Base-by-base conservation (phyloP, 2,329 filamentous ascomycete species). In the Fusarium pseudocircinatum region DNA sequence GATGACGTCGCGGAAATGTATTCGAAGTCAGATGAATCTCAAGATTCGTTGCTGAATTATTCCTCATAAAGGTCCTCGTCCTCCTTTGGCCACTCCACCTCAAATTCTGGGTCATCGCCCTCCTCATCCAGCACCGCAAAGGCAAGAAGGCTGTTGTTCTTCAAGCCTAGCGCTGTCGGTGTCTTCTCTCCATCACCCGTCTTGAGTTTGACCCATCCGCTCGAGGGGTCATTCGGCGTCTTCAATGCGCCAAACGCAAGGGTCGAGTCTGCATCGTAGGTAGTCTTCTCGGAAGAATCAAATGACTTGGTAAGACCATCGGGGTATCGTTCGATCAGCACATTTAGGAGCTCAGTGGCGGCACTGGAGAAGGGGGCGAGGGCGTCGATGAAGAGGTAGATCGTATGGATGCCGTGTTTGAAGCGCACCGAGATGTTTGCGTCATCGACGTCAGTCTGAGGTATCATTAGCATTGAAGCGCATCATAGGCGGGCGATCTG, bases 331-430 rank as follows among this genome's bases (percentile, higher is more conserved):
- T 91, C 89, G 34, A 79, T 84, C 11, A 95, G 82, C 16, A 89
- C 83, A 2, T 84, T 81, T 24, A 93, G 82, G 4, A 95, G 87
- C 26, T 90, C 86, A 24, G 84, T 75, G 63, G 90, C 90, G 66
- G 93, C 83, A 3, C 84, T 81, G 22, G 85, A 82, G 77, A 94
- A 89, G 16, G 89, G 81, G 43, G 87, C 86, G 20, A 87, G 83
- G 10, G 90, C 83, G 43, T 90, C 87, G 50, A 92, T 86, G 70
- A 93, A 91, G 65, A 95, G 85, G 76, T 93, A 89, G 72, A 94
- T 85, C 8, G 92, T 95, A 76, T 91, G 88, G 65, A 90, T 89
- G 78, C 92, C 90, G 79, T 93, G 88, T 81, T 94, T 94, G 83
- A 95, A 90, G 67, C 91, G 88, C 62, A 95, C 83, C 15, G 92